Conservation (phyloP, 495 filamentous ascomycete genomes). For the Aspergillus steynii region DNA sequence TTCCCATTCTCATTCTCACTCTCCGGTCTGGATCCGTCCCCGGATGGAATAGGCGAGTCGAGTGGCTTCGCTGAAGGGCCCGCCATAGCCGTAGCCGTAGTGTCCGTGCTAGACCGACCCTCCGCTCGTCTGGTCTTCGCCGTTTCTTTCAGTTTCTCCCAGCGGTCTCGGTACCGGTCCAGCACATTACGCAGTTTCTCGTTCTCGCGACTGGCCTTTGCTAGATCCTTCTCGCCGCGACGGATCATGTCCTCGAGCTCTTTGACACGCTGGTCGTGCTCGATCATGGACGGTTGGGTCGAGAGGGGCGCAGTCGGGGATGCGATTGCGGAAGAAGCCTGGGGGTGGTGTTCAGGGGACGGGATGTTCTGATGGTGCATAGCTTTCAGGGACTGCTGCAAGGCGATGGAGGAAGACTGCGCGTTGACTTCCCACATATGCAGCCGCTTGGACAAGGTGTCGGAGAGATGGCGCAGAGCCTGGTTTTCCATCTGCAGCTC, state of each 20-base stretch:
- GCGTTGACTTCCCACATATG: conserved; percentile 84
- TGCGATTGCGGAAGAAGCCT: conserved; percentile 26
- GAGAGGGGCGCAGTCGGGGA: conserved; percentile 28
- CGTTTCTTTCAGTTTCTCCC: conserved; percentile 82
- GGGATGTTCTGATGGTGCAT: conserved; percentile 54
- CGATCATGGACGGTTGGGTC: conserved; percentile 24
- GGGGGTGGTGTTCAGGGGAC: conserved; percentile 30
- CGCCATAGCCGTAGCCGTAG: background rate
- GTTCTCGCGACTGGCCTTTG: conserved; percentile 62
- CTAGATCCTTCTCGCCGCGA: conserved; percentile 55
- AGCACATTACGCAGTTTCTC: conserved; percentile 67
- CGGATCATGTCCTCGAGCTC: conserved; percentile 47
- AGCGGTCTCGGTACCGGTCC: conserved; percentile 70
- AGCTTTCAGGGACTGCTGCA: conserved; percentile 76
- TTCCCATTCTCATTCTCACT: background rate
- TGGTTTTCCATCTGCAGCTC: conserved; percentile 82
- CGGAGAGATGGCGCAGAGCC: conserved; percentile 69
- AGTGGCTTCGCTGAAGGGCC: background rate
- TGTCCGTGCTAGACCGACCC: conserved; percentile 6
- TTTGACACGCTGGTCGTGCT: conserved; percentile 44
- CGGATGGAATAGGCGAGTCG: background rate
- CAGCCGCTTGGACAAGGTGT: conserved; percentile 74
- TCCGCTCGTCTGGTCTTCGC: conserved; percentile 59
- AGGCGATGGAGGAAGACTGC: conserved; percentile 74
- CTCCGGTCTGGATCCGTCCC: background rate